Percentiles rank a stretch among this genome's conserved stretches.
These are phyloP conservation scores for Boletus smithii DNA, from an alignment of 1,284 basidiomycete genomes.

Conservation along the genomic window DNA sequence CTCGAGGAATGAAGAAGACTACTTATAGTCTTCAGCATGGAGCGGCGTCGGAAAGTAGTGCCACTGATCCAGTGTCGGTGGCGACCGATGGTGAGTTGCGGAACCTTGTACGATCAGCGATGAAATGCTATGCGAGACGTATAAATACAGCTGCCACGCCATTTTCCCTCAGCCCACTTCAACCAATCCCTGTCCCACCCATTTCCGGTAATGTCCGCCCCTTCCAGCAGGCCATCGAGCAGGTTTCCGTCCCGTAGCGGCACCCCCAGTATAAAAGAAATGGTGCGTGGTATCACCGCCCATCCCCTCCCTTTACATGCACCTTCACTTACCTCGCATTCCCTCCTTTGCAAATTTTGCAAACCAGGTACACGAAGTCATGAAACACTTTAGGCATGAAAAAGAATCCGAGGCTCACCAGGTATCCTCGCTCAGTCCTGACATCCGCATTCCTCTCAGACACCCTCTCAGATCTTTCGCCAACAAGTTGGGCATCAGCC, in stretches of 20 bases:
- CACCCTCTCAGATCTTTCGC: conserved; percentile 63
- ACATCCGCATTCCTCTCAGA: no score
- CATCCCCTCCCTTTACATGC: conserved; percentile 20
- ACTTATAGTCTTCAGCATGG: no score
- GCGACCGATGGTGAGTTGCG: no score
- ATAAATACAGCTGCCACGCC: conserved; percentile 20
- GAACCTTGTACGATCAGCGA: no score
- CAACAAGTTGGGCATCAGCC: conserved; percentile 65
- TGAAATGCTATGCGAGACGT: no score
- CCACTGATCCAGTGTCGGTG: no score
- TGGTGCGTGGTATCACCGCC: conserved; percentile 26
- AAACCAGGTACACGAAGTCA: conserved; percentile 53
- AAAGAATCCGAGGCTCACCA: conserved; percentile 83
- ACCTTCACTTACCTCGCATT: conserved; percentile 32
- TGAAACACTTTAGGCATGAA: conserved; percentile 63
- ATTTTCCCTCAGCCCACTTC: conserved; percentile 11
- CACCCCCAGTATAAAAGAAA: conserved; percentile 40
- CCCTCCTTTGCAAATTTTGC: conserved; percentile 19
- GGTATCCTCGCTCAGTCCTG: conserved; percentile 38
- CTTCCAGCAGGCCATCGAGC: conserved; percentile 30
- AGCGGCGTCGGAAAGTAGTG: no score
- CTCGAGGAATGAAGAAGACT: no score
- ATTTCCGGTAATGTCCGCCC: conserved; percentile 21
- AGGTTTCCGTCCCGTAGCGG: conserved; percentile 34
- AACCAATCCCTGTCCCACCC: no score